Conservation (phyloP, 1,139 yeast species). For the Yamadazyma diddensiae region DNA sequence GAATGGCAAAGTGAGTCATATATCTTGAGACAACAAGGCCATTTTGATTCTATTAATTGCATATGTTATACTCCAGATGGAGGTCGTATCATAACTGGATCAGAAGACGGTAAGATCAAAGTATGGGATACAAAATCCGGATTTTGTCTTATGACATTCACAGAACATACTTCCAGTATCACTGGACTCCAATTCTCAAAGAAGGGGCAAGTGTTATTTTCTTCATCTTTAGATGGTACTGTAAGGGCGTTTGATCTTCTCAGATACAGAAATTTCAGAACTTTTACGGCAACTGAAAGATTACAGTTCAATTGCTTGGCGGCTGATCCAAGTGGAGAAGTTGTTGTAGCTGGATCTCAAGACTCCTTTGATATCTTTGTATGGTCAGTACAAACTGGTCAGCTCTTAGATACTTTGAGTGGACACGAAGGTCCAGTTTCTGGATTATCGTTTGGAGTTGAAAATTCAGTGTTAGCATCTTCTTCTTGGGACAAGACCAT, state of each 20-base stretch:
- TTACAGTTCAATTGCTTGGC: constrained; percentile 87
- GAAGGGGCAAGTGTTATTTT: constrained; percentile 84
- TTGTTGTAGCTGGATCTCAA: constrained; percentile 91
- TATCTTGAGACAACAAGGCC: constrained; percentile 94
- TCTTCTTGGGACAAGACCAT: constrained; percentile 98
- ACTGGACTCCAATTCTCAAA: constrained; percentile 85
- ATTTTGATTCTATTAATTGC: constrained; percentile 85
- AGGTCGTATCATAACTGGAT: constrained; percentile 83
- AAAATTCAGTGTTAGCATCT: constrained; percentile 75
- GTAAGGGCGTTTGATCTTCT: constrained; percentile 96
- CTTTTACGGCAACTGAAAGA: constrained; percentile 87
- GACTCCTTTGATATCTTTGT: constrained; percentile 89
- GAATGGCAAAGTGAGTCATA: constrained; percentile 99
- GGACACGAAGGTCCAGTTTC: constrained; percentile 98
- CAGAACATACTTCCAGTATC: constrained; percentile 86
- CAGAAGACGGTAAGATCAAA: constrained; percentile 95
- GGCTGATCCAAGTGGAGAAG: constrained; percentile 96
- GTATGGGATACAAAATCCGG: constrained; percentile 96
- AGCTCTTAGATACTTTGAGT: constrained; percentile 76
- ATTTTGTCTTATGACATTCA: constrained; percentile 86
- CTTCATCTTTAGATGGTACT: constrained; percentile 93
- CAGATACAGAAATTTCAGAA: constrained; percentile 89
- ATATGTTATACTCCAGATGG: constrained; percentile 95
- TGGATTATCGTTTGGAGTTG: constrained; percentile 79
- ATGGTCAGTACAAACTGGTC: constrained; percentile 98